These are phyloP conservation scores for Amphirosellinia nigrospora DNA, from an alignment of 495 filamentous ascomycete species.

Conservation along the genomic window DNA sequence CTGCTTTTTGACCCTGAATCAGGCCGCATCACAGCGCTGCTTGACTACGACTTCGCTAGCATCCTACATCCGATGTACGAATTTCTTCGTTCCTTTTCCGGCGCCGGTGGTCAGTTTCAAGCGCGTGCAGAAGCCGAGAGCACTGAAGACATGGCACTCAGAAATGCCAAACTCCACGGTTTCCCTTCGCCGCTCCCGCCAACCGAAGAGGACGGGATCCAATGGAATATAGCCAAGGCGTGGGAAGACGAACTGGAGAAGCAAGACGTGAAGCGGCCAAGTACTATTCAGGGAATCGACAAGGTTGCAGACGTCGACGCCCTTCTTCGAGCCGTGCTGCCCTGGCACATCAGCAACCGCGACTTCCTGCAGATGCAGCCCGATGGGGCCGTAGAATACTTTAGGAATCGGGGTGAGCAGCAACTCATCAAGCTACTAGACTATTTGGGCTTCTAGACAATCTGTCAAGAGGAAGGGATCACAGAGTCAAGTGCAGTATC, in stretches of 20 bases:
- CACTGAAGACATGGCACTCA: conserved; percentile 23
- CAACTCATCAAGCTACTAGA: conserved; percentile 28
- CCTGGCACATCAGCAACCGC: conserved; percentile 36
- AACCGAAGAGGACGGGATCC: conserved; percentile 18
- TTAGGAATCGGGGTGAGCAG: conserved; percentile 29
- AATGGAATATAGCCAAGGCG: conserved; percentile 35
- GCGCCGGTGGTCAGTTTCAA: conserved; percentile 24
- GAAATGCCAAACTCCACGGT: conserved; percentile 34
- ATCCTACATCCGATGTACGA: conserved; percentile 41
- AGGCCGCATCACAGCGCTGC: conserved; percentile 35
- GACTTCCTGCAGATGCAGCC: conserved; percentile 34
- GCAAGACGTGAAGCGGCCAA: conserved; percentile 27
- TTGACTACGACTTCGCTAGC: conserved; percentile 40
- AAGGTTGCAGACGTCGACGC: conserved; percentile 36
- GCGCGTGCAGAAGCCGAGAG: conserved; percentile 24
- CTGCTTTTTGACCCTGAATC: conserved; percentile 37
- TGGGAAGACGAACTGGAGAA: conserved; percentile 36
- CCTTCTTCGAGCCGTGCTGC: conserved; percentile 31
- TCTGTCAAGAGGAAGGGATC: too few relatives aligned
- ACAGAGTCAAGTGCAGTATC: too few relatives aligned
- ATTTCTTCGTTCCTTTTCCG: conserved; percentile 37
- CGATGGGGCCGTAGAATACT: conserved; percentile 27
- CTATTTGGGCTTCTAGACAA: too few relatives aligned
- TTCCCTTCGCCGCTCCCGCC: conserved; percentile 29
- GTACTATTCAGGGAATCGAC: conserved; percentile 35